These are phyloP conservation scores for Fusarium keratoplasticum DNA, from an alignment of 2,329 filamentous ascomycete genomes.

Conservation along the genomic window DNA sequence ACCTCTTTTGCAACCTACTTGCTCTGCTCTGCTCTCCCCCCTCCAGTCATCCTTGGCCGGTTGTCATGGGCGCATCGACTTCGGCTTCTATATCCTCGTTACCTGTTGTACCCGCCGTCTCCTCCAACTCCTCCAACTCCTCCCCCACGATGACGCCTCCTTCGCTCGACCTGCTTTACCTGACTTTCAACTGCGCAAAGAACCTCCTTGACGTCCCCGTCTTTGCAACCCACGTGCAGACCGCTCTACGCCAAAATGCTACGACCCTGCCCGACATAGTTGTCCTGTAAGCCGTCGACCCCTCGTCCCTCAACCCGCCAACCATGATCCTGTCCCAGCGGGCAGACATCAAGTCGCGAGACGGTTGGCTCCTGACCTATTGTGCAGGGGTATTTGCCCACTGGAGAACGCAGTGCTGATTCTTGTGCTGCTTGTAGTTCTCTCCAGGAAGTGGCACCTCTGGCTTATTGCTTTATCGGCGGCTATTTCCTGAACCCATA, in stretches of 20 bases:
- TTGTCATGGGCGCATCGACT: slow-evolving; percentile 21
- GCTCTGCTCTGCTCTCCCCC: not conserved
- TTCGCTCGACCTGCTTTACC: slow-evolving; percentile 77
- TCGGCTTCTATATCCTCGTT: slow-evolving; percentile 9
- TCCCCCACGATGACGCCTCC: slow-evolving; percentile 52
- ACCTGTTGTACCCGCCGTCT: slow-evolving; percentile 1
- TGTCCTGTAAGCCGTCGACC: slow-evolving; percentile 63
- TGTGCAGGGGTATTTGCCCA: slow-evolving; percentile 13
- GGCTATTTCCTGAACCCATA: slow-evolving; percentile 83
- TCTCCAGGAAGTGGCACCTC: slow-evolving; percentile 90
- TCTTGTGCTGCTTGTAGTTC: slow-evolving; percentile 61
- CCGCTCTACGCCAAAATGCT: slow-evolving; percentile 63
- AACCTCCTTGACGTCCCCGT: slow-evolving; percentile 74
- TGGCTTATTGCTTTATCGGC: slow-evolving; percentile 87
- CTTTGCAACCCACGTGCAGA: slow-evolving; percentile 78
- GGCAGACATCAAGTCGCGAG: slow-evolving; percentile 18
- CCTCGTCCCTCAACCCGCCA: slow-evolving; percentile 16
- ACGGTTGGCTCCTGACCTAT: not conserved
- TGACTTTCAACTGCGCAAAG: slow-evolving; percentile 92
- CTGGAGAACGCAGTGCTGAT: slow-evolving; percentile 36
- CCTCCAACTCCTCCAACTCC: slow-evolving; percentile 13
- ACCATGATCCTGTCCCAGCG: slow-evolving; percentile 13
- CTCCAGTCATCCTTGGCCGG: not conserved
- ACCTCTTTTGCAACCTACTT: not conserved
- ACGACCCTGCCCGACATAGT: slow-evolving; percentile 64